Percentiles rank a stretch among this genome's conserved stretches.
These are phyloP conservation scores for Myriangium duriaei DNA, from an alignment of 2,329 filamentous ascomycete species.

Conservation along the genomic window DNA sequence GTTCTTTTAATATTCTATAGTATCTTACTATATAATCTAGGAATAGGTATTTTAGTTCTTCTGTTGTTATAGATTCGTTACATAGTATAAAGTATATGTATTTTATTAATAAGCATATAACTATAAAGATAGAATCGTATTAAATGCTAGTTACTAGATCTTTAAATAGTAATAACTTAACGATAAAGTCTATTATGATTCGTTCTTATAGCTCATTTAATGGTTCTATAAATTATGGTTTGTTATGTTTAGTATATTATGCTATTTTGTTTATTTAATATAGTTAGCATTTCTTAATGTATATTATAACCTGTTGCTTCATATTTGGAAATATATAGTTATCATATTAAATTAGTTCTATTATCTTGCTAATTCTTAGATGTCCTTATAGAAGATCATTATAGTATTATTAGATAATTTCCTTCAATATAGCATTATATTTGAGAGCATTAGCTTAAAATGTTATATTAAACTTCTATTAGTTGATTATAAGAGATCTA, in stretches of 20 bases:
- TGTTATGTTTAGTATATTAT: conserved; percentile 1
- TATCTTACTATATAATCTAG: conserved; percentile 6
- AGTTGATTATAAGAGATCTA: neutral
- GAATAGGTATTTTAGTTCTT: conserved; percentile 1
- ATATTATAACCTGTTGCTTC: conserved; percentile 2
- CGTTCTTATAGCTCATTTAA: neutral
- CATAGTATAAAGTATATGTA: conserved; percentile 1
- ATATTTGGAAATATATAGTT: conserved; percentile 3
- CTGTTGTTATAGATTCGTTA: neutral
- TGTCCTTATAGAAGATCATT: neutral
- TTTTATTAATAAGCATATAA: conserved; percentile 3
- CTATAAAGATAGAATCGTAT: conserved; percentile 5
- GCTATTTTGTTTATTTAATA: conserved; percentile 1
- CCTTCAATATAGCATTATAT: neutral
- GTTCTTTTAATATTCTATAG: conserved; percentile 2
- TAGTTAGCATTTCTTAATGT: neutral
- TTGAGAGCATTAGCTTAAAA: neutral
- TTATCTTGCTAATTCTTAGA: conserved; percentile 2
- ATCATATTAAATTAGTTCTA: conserved; percentile 5
- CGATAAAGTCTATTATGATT: conserved; percentile 5
- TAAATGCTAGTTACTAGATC: conserved; percentile 1
- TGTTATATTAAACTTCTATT: neutral
- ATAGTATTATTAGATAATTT: conserved; percentile 1
- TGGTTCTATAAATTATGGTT: conserved; percentile 1
- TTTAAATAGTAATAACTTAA: conserved; percentile 1